Base-by-base conservation (phyloP, 495 filamentous ascomycete species). In the Margaritispora aquatica region DNA sequence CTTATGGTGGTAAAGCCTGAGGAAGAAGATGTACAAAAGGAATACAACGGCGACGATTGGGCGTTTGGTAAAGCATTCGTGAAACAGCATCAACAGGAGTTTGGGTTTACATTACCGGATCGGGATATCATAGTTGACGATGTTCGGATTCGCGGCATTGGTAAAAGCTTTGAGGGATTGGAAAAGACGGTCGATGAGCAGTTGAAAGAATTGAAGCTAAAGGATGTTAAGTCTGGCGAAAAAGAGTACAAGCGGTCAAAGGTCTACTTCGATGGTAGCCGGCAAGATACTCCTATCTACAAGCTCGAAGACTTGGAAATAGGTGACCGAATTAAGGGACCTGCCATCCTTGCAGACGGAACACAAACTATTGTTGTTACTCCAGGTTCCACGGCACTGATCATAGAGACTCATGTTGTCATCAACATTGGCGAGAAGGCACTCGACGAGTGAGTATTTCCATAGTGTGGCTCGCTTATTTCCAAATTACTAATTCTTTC, bases 341-440 rank as follows among this genome's bases (percentile, higher is more conserved):
- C 94, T 9, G 94, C 94, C 0, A 87, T 97, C 61, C 78, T 97
- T 55, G 95, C 94, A 10, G 94, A 98, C 68, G 86, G 91, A 26
- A 98, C 94, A 1, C 94, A 98, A 70, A 98, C 94, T 0, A 92
- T 98, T 57, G 90, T 98, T 1, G 83, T 98, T 17, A 89, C 88
- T 0, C 94, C 94, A 1, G 84, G 82, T 15, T 83, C 91, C 2
- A 82, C 85, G 9, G 88, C 87, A 1, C 63, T 90, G n/a, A 71
- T 89, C n/a, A 83, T 87, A 46, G 77, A 86, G 63, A 90, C 83
- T 1, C 89, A 88, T 59, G 82, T 89, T 11, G 73, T 90, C 51
- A 81, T 91, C 73, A 77, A 96, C 65, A 80, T 91, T 22, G 84
- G 81, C 24, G 80, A 80, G 57, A 72, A 73, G 26, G 81, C 84